These are phyloP conservation scores for Rasamsonia emersonii DNA, from an alignment of 2,329 filamentous ascomycete genomes.

Conservation along the genomic window DNA sequence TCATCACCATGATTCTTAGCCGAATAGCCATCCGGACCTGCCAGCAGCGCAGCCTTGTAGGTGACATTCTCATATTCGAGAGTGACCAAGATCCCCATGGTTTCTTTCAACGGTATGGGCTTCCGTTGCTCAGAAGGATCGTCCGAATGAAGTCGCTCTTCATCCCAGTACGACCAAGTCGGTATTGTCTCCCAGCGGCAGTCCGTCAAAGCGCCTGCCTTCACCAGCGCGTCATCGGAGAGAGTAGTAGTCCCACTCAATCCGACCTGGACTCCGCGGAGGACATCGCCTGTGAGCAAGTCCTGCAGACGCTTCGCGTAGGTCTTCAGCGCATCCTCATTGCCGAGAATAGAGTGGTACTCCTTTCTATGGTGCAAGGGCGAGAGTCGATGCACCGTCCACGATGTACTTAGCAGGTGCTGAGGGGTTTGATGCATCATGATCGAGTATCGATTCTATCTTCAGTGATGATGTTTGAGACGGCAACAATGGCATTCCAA, in stretches of 20 bases:
- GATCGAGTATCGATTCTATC: background rate
- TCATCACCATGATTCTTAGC: no score
- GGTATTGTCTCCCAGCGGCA: constrained; percentile 38
- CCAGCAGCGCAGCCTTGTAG: constrained; percentile 44
- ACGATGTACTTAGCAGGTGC: constrained; percentile 46
- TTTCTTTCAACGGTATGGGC: constrained; percentile 17
- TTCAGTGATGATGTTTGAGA: background rate
- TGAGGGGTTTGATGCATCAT: constrained; percentile 21
- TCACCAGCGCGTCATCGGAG: constrained; percentile 28
- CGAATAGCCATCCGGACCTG: constrained; percentile 20
- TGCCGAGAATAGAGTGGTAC: constrained; percentile 24
- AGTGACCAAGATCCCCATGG: constrained; percentile 40
- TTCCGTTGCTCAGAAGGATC: constrained; percentile 14
- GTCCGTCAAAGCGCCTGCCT: constrained; percentile 35
- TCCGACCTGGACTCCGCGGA: constrained; percentile 38
- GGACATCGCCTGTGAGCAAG: constrained; percentile 40
- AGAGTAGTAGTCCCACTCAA: constrained; percentile 17
- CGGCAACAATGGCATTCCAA: no score
- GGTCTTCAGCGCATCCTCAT: constrained; percentile 28
- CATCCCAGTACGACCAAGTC: constrained; percentile 23
- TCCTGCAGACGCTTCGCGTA: constrained; percentile 43
- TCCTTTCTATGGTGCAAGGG: constrained; percentile 43
- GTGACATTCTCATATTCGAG: constrained; percentile 41
- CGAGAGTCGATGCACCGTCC: constrained; percentile 45
- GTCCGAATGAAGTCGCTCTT: constrained; percentile 7